A percentile compares a stretch with the other conserved stretches of the same genome.
Evolutionary conservation across 2,329 filamentous ascomycete species (phyloP).

Genomic region (Didymella exigua): DNA sequence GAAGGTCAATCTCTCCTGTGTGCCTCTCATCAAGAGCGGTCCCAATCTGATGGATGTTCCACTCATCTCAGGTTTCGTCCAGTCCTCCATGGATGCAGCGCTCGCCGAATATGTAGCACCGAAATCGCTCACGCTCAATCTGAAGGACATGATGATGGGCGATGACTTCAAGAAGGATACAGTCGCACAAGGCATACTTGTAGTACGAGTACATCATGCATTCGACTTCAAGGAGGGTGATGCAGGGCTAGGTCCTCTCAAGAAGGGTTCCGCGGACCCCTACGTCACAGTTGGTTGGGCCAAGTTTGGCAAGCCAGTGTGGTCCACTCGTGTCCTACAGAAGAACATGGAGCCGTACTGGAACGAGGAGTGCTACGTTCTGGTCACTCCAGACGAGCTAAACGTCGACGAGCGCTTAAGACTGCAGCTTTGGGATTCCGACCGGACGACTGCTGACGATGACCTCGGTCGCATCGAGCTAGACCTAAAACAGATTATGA

Average conservation of each 20-base stretch:
- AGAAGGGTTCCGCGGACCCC: conserved; percentile 68
- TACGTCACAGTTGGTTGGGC: conserved; percentile 78
- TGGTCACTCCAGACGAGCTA: conserved; percentile 72
- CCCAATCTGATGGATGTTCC: conserved; percentile 78
- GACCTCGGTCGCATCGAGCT: conserved; percentile 76
- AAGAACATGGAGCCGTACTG: conserved; percentile 71
- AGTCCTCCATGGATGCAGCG: conserved; percentile 74
- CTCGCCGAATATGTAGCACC: conserved; percentile 78
- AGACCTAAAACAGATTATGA: conserved; percentile 69
- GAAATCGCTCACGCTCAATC: conserved; percentile 73
- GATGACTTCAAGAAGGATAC: conserved; percentile 83
- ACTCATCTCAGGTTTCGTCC: conserved; percentile 75
- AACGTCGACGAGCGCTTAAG: conserved; percentile 73
- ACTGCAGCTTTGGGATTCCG: conserved; percentile 77
- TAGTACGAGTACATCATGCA: conserved; percentile 69
- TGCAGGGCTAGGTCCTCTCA: conserved; percentile 63
- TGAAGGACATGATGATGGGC: conserved; percentile 78
- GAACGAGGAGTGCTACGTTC: conserved; percentile 72
- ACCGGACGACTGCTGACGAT: conserved; percentile 73
- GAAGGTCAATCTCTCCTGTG: conserved; percentile 71
- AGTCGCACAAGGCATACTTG: conserved; percentile 65
- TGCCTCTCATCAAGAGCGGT: conserved; percentile 70
- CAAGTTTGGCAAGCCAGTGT: conserved; percentile 74
- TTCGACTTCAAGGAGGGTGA: conserved; percentile 76
- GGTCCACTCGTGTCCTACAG: conserved; percentile 68